Evolutionary conservation across 179 eudicot species (phyloP).

Genomic region (Silene coronaria): DNA sequence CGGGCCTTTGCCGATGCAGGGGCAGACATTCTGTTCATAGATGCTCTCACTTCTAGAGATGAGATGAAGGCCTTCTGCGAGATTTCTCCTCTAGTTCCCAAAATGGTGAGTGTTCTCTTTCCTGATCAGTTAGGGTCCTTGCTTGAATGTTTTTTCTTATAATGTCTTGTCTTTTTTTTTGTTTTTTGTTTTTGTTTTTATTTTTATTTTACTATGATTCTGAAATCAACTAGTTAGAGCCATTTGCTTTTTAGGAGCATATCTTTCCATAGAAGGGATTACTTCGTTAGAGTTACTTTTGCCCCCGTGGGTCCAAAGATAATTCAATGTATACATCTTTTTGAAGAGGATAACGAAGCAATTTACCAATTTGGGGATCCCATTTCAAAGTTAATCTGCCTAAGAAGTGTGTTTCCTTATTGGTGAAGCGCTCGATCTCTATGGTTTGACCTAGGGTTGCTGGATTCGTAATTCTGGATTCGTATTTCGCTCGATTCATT

Average conservation of each 20-base stretch:
- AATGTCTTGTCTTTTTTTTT: neutral
- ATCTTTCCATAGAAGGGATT: neutral
- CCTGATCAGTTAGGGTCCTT: neutral
- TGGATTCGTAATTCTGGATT: too few species aligned
- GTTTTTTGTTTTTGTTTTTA: too few species aligned
- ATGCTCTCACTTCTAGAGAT: conserved; percentile 80
- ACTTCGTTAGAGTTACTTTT: neutral
- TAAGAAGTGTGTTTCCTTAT: neutral
- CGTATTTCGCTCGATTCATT: too few species aligned
- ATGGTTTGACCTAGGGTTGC: too few species aligned
- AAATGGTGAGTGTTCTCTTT: conserved; percentile 47
- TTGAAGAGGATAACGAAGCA: neutral
- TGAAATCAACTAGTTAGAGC: neutral
- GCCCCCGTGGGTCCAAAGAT: neutral
- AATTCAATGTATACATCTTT: too few species aligned
- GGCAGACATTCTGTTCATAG: conserved; percentile 87
- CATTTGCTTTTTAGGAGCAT: neutral
- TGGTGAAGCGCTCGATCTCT: neutral
- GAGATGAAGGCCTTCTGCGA: conserved; percentile 83
- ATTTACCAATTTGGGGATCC: neutral
- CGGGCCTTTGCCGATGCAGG: conserved; percentile 91
- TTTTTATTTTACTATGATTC: neutral
- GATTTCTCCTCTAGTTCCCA: conserved; percentile 60
- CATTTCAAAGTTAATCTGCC: neutral
- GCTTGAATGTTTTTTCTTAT: neutral